Evolutionary conservation across 768 basidiomycete species (phyloP).

Genomic region (Tylopilus rubrobrunneus): DNA sequence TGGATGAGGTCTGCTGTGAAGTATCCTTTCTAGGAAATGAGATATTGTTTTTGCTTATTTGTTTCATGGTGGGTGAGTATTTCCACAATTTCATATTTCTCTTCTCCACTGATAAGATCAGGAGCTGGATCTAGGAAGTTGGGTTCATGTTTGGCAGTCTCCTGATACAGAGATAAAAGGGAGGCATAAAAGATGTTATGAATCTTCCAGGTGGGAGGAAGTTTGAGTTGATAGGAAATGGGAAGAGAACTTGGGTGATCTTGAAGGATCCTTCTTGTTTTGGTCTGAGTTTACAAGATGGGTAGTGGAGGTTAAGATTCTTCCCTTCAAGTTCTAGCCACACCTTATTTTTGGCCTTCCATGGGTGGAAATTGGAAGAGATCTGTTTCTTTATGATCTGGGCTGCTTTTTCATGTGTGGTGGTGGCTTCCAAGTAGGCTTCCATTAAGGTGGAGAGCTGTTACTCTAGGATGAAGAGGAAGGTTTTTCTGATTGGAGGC

Average conservation of each 20-base stretch:
- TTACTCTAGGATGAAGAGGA: background rate
- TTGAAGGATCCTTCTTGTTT: background rate
- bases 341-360: background rate
- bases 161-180: background rate
- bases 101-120: no score
- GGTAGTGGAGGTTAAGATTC: background rate
- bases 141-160: background rate
- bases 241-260: no score
- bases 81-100: no score
- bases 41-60: no score
- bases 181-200: background rate
- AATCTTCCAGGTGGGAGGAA: background rate
- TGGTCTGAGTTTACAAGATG: background rate
- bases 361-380: background rate
- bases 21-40: no score
- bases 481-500: background rate
- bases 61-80: no score
- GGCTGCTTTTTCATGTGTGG: background rate
- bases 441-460: background rate
- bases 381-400: background rate
- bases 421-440: background rate
- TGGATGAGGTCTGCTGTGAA: no score
- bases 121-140: background rate
- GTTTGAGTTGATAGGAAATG: background rate
- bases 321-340: background rate